These are phyloP conservation scores for Paspalum vaginatum DNA, from an alignment of 176 grass and related monocot genomes.

Conservation along the genomic window DNA sequence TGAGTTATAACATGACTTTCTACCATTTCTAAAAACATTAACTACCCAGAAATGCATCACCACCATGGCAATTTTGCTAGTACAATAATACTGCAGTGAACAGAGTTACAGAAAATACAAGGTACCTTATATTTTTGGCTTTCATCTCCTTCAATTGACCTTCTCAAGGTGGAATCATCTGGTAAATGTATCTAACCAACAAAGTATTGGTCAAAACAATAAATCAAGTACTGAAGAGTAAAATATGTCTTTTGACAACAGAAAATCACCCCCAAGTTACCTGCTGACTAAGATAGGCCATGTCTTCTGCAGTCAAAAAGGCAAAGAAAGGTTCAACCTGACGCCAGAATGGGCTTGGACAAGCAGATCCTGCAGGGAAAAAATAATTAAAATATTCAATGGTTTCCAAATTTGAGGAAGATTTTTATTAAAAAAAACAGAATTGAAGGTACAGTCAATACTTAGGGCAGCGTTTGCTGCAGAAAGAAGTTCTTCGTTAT, in stretches of 20 bases:
- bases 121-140: conserved; percentile 58
- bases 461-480: conserved; percentile 66
- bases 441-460: conserved; percentile 43
- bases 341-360: conserved; percentile 51
- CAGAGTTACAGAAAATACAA: conserved; percentile 16
- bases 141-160: conserved; percentile 59
- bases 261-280: conserved; percentile 39
- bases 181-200: conserved; percentile 57
- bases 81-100: conserved; percentile 24
- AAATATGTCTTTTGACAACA: conserved; percentile 32
- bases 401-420: not conserved
- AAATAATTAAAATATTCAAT: conserved; percentile 29
- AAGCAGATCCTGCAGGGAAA: conserved; percentile 56
- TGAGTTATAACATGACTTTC: conserved; percentile 16
- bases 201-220: conserved; percentile 44
- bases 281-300: conserved; percentile 64
- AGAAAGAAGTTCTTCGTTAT: conserved; percentile 64
- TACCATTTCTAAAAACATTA: conserved; percentile 18
- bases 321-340: conserved; percentile 65
- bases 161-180: conserved; percentile 41
- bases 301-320: conserved; percentile 59
- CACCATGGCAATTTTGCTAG: conserved; percentile 15
- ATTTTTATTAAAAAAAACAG: conserved; percentile 8
- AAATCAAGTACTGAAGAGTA: conserved; percentile 24
- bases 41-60: conserved; percentile 16